Evolutionary conservation across 306 rosid genomes (phyloP).

Genomic region (Castanea crenata): DNA sequence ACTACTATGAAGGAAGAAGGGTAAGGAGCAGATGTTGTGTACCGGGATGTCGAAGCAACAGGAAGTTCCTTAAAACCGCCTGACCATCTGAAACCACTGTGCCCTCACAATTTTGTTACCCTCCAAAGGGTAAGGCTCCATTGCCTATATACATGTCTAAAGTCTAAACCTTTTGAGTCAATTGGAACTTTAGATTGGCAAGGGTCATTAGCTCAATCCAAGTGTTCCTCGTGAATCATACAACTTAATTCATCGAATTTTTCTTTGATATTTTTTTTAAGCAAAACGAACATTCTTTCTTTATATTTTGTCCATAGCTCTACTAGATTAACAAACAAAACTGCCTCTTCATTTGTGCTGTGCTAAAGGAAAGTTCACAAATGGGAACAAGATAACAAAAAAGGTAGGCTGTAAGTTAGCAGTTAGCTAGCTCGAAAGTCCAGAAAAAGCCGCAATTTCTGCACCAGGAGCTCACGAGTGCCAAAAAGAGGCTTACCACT

Average conservation of each 20-base stretch:
- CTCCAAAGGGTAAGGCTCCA: too few relatives aligned
- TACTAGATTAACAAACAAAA: conserved; percentile 27
- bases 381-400: conserved; percentile 1
- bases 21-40: too few relatives aligned
- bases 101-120: too few relatives aligned
- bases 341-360: conserved; percentile 17
- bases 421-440: conserved; percentile 71
- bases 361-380: conserved; percentile 23
- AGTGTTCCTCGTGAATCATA: neutral
- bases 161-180: too few relatives aligned
- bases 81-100: too few relatives aligned
- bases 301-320: conserved; percentile 22
- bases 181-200: neutral
- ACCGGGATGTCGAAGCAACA: too few relatives aligned
- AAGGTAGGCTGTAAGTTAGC: neutral
- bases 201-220: neutral
- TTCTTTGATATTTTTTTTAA: neutral
- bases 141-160: too few relatives aligned
- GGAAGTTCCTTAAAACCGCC: too few relatives aligned
- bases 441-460: conserved; percentile 67
- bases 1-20: too few relatives aligned
- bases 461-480: conserved; percentile 57
- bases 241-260: neutral
- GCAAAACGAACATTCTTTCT: conserved; percentile 6
- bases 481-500: conserved; percentile 57